Evolutionary conservation across 176 grass and related monocot genomes (phyloP).

Genomic region (Musa acuminata): DNA sequence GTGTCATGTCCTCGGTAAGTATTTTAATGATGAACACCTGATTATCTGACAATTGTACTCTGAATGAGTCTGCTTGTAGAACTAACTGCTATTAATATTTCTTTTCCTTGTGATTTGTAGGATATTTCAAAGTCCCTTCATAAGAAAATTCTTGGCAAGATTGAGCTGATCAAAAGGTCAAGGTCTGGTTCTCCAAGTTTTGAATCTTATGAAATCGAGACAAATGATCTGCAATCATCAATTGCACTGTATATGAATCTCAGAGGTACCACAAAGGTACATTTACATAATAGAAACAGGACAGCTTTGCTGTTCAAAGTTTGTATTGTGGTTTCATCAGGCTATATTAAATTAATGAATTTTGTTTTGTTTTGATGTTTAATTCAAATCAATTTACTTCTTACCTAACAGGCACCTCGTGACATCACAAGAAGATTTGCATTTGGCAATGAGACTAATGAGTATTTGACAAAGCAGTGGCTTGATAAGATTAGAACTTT

Average conservation of each 20-base stretch:
- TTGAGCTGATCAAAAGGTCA: slow-evolving; percentile 84
- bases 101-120: slow-evolving; percentile 32
- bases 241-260: slow-evolving; percentile 66
- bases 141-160: slow-evolving; percentile 81
- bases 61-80: background rate
- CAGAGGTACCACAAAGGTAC: slow-evolving; percentile 84
- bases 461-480: too few relatives aligned
- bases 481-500: too few relatives aligned
- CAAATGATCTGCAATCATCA: slow-evolving; percentile 53
- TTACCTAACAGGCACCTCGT: slow-evolving; percentile 57
- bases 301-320: background rate
- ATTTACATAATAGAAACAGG: background rate
- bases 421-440: slow-evolving; percentile 56
- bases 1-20: slow-evolving; percentile 76
- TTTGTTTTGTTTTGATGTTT: slow-evolving; percentile 18
- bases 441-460: too few relatives aligned
- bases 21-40: slow-evolving; percentile 14
- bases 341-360: too few relatives aligned
- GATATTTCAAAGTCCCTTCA: slow-evolving; percentile 62
- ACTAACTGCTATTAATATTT: background rate
- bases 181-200: slow-evolving; percentile 82
- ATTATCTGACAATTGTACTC: background rate
- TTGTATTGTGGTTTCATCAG: background rate
- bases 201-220: slow-evolving; percentile 59
- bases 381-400: background rate